Conservation (phyloP, 176 grass and related monocot species). For the Phoenix dactylifera region DNA sequence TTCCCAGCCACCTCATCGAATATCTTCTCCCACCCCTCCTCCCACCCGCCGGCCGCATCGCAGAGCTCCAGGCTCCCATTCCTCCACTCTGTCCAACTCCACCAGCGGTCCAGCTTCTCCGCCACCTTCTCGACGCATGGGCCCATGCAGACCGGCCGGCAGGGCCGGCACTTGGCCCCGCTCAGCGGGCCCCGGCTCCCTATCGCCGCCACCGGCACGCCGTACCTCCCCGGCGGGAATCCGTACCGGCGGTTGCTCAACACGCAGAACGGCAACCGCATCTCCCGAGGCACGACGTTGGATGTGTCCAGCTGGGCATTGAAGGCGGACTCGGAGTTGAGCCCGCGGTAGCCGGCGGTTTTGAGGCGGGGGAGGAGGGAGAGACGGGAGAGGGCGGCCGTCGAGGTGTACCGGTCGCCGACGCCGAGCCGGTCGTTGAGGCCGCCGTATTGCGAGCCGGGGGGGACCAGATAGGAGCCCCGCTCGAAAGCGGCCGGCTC, state of each 20-base stretch:
- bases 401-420: constrained; percentile 27
- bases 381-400: constrained; percentile 42
- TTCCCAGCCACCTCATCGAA: constrained; percentile 43
- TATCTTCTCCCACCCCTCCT: constrained; percentile 34
- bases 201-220: constrained; percentile 61
- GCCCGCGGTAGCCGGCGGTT: constrained; percentile 25
- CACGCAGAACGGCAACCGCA: constrained; percentile 52
- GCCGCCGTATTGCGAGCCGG: constrained; percentile 57
- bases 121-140: constrained; percentile 2
- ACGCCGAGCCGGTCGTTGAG: constrained; percentile 73
- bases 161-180: constrained; percentile 78
- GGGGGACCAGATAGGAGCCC: constrained; percentile 41
- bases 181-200: constrained; percentile 54
- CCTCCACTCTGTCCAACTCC: constrained; percentile 60
- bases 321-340: constrained; percentile 72
- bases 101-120: neutral
- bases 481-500: neutral
- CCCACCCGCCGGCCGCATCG: constrained; percentile 42
- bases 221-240: constrained; percentile 37
- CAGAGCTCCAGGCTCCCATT: constrained; percentile 52
- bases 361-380: constrained; percentile 36
- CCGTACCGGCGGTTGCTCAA: constrained; percentile 51
- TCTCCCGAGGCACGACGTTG: constrained; percentile 5
- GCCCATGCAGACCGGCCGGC: constrained; percentile 28
- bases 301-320: constrained; percentile 38